A percentile compares a stretch with the other conserved stretches of the same genome.
These are phyloP conservation scores for Jamesozyma rosinii DNA, from an alignment of 805 yeast genomes.

Conservation along the genomic window DNA sequence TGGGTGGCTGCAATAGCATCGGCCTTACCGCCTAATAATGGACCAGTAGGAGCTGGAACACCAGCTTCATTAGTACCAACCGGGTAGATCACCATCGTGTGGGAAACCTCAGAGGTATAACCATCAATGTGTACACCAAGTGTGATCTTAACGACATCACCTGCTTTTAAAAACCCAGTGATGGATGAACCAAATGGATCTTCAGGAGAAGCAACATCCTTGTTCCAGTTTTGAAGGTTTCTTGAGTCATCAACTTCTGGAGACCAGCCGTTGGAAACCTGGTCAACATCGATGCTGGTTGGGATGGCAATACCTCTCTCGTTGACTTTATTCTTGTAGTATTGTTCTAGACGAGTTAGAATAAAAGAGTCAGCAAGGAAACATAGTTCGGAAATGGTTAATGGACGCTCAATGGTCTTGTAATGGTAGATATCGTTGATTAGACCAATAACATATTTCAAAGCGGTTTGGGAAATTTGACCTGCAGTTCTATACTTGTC, in stretches of 20 bases:
- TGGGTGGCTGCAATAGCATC: slow-evolving; percentile 86
- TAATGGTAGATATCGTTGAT: slow-evolving; percentile 67
- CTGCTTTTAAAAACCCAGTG: slow-evolving; percentile 38
- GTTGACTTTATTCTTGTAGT: slow-evolving; percentile 51
- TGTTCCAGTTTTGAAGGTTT: slow-evolving; percentile 29
- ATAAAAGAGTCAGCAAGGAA: slow-evolving; percentile 72
- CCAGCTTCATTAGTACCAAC: slow-evolving; percentile 36
- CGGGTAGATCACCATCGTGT: slow-evolving; percentile 78
- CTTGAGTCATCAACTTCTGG: slow-evolving; percentile 69
- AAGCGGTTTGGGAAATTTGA: slow-evolving; percentile 74
- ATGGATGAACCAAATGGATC: slow-evolving; percentile 17
- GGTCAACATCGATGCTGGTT: slow-evolving; percentile 79
- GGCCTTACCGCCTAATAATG: slow-evolving; percentile 74
- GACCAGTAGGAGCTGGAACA: slow-evolving; percentile 51
- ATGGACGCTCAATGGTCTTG: slow-evolving; percentile 32
- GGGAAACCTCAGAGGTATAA: slow-evolving; percentile 78
- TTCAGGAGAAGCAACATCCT: slow-evolving; percentile 9
- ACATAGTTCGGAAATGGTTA: slow-evolving; percentile 64
- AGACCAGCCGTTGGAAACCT: slow-evolving; percentile 65
- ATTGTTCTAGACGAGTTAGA: slow-evolving; percentile 46
- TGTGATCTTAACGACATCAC: slow-evolving; percentile 78
- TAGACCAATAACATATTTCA: slow-evolving; percentile 53
- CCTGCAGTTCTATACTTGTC: slow-evolving; percentile 88
- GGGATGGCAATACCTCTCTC: slow-evolving; percentile 94
- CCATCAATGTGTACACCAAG: slow-evolving; percentile 94